phyloP scores from a whole-genome alignment of 148 eudicot genomes.

The Persicaria tinctoria region DNA sequence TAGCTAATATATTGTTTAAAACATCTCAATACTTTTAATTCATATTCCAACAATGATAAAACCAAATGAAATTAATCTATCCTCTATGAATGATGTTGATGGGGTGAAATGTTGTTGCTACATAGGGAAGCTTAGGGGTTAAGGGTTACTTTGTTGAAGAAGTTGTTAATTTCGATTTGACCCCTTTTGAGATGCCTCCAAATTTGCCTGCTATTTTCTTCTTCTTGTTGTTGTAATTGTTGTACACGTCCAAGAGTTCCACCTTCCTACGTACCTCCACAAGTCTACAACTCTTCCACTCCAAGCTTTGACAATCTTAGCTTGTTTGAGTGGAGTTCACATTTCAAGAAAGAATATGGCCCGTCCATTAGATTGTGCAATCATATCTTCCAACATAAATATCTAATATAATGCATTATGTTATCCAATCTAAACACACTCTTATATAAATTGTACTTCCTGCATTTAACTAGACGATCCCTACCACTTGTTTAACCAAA shows the following conservation, averaged over 20 bases:
- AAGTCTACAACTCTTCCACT: background rate
- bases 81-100: background rate
- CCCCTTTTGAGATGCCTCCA: background rate
- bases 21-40: no score
- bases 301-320: background rate
- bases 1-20: no score
- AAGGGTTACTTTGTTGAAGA: background rate
- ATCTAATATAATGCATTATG: no score
- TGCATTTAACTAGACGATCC: no score
- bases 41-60: no score
- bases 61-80: no score
- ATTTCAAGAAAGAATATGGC: no score
- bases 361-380: no score
- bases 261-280: background rate
- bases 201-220: background rate
- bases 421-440: no score
- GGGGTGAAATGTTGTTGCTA: background rate
- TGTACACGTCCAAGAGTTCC: background rate
- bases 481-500: no score
- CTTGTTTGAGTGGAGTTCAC: background rate
- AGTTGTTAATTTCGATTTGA: background rate
- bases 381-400: no score
- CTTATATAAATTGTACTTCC: no score
- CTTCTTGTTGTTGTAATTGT: background rate
- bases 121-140: background rate